A percentile compares a stretch with the other conserved stretches of the same genome.
These are phyloP conservation scores for Anaeromyces robustus DNA, from an alignment of 192 early-diverging fungal genomes.

Conservation along the genomic window DNA sequence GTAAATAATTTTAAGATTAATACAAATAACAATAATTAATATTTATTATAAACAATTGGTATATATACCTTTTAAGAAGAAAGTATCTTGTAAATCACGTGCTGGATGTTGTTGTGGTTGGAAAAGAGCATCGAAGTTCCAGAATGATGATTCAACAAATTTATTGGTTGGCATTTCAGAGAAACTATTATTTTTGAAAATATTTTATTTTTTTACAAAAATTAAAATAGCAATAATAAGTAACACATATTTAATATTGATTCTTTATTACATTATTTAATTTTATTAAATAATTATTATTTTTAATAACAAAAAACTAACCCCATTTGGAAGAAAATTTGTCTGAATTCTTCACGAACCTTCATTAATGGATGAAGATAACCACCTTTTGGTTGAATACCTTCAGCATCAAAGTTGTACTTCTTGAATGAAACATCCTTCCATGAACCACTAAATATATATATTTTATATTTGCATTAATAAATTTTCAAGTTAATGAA, in stretches of 20 bases:
- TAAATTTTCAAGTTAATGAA: too few species aligned
- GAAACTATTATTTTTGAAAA: slow-evolving; percentile 50
- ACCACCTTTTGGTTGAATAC: slow-evolving; percentile 64
- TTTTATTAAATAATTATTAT: too few species aligned
- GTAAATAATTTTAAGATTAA: too few species aligned
- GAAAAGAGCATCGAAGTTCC: slow-evolving; percentile 99
- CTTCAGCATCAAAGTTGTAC: slow-evolving; percentile 92
- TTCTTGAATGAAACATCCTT: slow-evolving; percentile 89
- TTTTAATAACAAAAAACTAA: slow-evolving; percentile 5
- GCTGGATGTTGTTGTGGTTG: slow-evolving; percentile 97
- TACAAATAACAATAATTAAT: too few species aligned
- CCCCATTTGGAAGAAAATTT: slow-evolving; percentile 98
- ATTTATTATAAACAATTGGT: too few species aligned
- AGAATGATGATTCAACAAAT: slow-evolving; percentile 95
- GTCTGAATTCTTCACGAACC: slow-evolving; percentile 94
- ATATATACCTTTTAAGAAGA: slow-evolving; percentile 49
- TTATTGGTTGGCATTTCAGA: slow-evolving; percentile 97
- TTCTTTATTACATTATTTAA: not conserved
- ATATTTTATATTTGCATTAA: not conserved
- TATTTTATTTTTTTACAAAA: not conserved
- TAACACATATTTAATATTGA: not conserved
- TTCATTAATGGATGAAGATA: slow-evolving; percentile 97
- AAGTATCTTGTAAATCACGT: slow-evolving; percentile 71
- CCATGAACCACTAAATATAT: slow-evolving; percentile 64
- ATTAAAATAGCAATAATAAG: not conserved